Base-by-base conservation (phyloP, 1,139 yeast genomes). In the Martiniozyma asiatica region DNA sequence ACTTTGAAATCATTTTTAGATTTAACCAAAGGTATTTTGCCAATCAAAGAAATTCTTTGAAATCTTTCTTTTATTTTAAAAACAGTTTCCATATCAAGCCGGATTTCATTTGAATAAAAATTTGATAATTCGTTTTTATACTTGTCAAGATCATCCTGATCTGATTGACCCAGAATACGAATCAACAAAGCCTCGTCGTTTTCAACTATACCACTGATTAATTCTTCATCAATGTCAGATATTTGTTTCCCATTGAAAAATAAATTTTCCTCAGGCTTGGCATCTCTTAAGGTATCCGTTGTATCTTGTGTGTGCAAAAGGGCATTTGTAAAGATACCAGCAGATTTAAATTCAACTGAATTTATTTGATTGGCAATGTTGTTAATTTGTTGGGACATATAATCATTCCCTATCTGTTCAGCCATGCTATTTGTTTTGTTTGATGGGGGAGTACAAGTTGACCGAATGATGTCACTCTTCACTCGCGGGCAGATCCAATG, bases 281-380 rank as follows among this genome's bases (percentile, higher is more conserved):
- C 31, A 24, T 41, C 44, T 17, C 44, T 16, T 4, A 41, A 33
- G 4, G 40, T 27, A 20, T 38, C 36, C 3, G 42, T 41, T 10
- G 43, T 33, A 25, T 38, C 42, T 4, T 16, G n/a, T 2, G 38
- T 37, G 14, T 40, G 34, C 5, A 38, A 18, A 8, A 41, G 20
- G 2, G 43, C 30, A 15, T 35, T 39, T 6, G 42, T 32, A 21
- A 39, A 41, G 4, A 37, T 32, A 1, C 37, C 33, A 3, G 36
- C 25, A 4, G 29, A 21, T 20, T 32, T 34, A 10, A 31, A 37
- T 2, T 26, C 22, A 2, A 26, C 10, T 4, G 10, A 17, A 17
- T 6, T 8, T 17, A 17, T 17, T 8, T 17, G 18, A n/a, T n/a
- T n/a, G n/a, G n/a, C n/a, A n/a, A n/a, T n/a, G n/a, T n/a, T n/a